phyloP scores from a whole-genome alignment of 768 basidiomycete genomes.

The Brasilioporus rufonigricans region DNA sequence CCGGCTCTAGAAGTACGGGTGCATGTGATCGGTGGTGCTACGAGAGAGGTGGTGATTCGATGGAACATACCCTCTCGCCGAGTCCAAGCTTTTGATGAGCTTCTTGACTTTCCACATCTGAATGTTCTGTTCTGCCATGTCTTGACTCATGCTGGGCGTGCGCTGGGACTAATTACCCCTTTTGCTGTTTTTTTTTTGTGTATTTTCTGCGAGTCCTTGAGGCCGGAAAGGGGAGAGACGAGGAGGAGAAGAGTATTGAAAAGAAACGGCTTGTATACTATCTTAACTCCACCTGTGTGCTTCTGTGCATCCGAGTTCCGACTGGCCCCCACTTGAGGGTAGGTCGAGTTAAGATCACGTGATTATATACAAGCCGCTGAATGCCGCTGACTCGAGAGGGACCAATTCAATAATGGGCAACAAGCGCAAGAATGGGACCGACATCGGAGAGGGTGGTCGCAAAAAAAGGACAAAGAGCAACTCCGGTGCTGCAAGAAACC shows the following conservation, averaged over 20 bases:
- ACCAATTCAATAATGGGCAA: conserved; percentile 7
- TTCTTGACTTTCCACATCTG: conserved; percentile 99
- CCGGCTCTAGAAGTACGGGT: conserved; percentile 59
- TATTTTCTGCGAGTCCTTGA: conserved; percentile 6
- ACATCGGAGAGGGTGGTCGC: background rate
- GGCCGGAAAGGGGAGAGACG: conserved; percentile 26
- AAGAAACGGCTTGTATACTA: background rate
- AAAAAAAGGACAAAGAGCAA: conserved; percentile 18
- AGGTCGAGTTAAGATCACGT: conserved; percentile 15
- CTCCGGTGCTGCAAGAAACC: background rate
- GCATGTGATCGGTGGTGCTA: conserved; percentile 22
- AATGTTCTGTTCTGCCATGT: conserved; percentile 89
- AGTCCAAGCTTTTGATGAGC: conserved; percentile 96
- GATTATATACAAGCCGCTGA: background rate
- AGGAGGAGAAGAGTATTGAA: conserved; percentile 9
- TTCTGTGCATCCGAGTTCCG: conserved; percentile 17
- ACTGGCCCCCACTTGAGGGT: conserved; percentile 20
- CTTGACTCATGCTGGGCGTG: conserved; percentile 70
- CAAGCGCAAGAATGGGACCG: conserved; percentile 23
- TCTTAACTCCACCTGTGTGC: background rate
- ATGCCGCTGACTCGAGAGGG: background rate
- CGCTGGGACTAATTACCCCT: conserved; percentile 8
- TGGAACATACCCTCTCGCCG: conserved; percentile 51
- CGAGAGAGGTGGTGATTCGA: background rate
- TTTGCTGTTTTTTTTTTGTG: conserved; percentile 1